These are phyloP conservation scores for Neckera pumila DNA, from an alignment of 225 moss, liverwort and hornwort genomes.

Conservation along the genomic window DNA sequence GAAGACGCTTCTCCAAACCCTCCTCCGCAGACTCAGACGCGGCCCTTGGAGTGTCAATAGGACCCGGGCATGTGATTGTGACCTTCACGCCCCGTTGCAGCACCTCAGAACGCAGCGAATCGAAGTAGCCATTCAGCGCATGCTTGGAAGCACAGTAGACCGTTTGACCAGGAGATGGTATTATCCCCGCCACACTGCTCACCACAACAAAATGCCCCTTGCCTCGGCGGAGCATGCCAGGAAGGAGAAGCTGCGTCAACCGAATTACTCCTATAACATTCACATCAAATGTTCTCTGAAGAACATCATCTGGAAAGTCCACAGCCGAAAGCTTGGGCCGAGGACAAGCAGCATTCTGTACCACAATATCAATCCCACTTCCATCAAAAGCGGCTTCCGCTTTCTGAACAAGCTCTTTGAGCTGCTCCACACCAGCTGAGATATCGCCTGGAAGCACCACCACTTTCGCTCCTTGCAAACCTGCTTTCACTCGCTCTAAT, in stretches of 20 bases:
- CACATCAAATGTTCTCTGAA: conserved; percentile 49
- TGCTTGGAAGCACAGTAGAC: conserved; percentile 66
- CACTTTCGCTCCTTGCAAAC: conserved; percentile 17
- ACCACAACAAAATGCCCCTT: conserved; percentile 70
- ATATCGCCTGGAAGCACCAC: conserved; percentile 62
- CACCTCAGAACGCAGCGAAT: conserved; percentile 60
- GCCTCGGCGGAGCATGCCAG: conserved; percentile 51
- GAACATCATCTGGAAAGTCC: conserved; percentile 42
- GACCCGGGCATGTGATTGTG: conserved; percentile 68
- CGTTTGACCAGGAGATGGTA: conserved; percentile 62
- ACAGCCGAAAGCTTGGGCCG: conserved; percentile 41
- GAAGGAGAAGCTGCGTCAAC: conserved; percentile 50
- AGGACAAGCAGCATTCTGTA: conserved; percentile 66
- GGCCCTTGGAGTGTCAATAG: conserved; percentile 40
- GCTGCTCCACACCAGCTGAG: conserved; percentile 10
- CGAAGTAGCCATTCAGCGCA: conserved; percentile 64
- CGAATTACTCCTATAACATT: conserved; percentile 65
- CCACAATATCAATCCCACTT: conserved; percentile 57
- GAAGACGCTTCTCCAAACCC: conserved; percentile 24
- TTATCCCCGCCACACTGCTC: conserved; percentile 62
- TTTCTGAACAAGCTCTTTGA: conserved; percentile 35
- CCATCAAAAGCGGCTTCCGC: conserved; percentile 64
- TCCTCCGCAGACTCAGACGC: conserved; percentile 4
- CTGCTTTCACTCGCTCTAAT: conserved; percentile 59
- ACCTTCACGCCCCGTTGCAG: conserved; percentile 52